Conservation (phyloP, 257 asterid genomes). For the Solanum peruvianum region DNA sequence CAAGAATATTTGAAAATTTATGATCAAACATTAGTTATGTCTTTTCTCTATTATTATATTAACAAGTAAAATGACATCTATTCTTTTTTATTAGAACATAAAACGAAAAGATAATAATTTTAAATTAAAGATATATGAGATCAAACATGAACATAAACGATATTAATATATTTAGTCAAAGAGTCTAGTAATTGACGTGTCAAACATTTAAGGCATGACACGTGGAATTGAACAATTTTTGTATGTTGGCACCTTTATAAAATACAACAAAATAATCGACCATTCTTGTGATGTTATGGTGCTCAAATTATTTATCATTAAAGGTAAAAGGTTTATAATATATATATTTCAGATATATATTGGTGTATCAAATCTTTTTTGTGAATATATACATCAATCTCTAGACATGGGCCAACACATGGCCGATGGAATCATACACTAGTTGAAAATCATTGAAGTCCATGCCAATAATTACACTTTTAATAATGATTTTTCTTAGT, state of each 20-base stretch:
- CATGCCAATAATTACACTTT: neutral
- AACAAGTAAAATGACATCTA: too few species aligned
- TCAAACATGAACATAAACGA: too few species aligned
- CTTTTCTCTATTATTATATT: too few species aligned
- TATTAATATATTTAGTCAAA: neutral
- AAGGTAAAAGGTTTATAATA: neutral
- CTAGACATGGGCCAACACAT: neutral
- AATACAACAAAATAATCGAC: neutral
- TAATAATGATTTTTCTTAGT: neutral
- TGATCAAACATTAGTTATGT: too few species aligned
- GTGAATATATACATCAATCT: neutral
- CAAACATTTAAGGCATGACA: neutral
- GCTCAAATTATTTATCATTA: neutral
- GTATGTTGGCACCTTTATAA: neutral
- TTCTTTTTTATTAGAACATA: too few species aligned
- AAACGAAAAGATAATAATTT: accelerated
- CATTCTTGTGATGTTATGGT: neutral
- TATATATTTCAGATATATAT: neutral
- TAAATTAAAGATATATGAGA: too few species aligned
- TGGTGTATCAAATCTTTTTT: neutral
- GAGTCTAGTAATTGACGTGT: neutral
- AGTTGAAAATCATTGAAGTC: neutral
- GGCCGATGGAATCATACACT: neutral
- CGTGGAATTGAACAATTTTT: neutral
- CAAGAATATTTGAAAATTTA: too few species aligned